phyloP scores from a whole-genome alignment of 441 rosid species.

The Mallotus japonicus region DNA sequence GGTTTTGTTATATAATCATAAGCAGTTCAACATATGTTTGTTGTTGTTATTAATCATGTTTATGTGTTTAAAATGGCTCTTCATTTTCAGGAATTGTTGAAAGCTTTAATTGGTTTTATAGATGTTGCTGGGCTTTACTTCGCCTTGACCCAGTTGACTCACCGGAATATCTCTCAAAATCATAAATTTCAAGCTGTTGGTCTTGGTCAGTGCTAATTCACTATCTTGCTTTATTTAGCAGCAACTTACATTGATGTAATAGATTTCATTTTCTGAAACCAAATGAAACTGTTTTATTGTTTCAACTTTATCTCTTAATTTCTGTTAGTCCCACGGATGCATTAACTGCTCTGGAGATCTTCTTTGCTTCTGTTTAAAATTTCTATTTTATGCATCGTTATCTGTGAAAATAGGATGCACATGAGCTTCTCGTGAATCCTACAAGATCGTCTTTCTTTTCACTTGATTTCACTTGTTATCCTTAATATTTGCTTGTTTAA shows the following conservation, averaged over 20 bases:
- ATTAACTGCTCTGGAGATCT: background rate
- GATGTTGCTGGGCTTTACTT: constrained; percentile 92
- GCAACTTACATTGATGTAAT: background rate
- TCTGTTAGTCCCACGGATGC: background rate
- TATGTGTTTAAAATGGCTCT: background rate
- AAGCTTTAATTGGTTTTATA: constrained; percentile 86
- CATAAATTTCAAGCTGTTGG: constrained; percentile 98
- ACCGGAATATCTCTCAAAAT: constrained; percentile 90
- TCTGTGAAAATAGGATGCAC: no score
- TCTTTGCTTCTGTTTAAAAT: background rate
- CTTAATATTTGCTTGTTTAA: background rate
- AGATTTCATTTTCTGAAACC: background rate
- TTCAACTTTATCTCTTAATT: background rate
- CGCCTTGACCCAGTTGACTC: constrained; percentile 86
- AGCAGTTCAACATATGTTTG: no score
- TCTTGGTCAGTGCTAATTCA: constrained; percentile 56
- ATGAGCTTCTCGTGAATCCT: background rate
- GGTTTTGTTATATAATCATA: no score
- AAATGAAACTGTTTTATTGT: background rate
- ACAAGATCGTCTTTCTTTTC: background rate
- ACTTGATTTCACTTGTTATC: background rate
- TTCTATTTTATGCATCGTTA: background rate
- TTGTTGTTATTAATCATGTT: no score
- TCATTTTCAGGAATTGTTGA: constrained; percentile 66
- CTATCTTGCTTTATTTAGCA: constrained; percentile 5